phyloP scores from a whole-genome alignment of 768 basidiomycete species.

The Russula earlei region DNA sequence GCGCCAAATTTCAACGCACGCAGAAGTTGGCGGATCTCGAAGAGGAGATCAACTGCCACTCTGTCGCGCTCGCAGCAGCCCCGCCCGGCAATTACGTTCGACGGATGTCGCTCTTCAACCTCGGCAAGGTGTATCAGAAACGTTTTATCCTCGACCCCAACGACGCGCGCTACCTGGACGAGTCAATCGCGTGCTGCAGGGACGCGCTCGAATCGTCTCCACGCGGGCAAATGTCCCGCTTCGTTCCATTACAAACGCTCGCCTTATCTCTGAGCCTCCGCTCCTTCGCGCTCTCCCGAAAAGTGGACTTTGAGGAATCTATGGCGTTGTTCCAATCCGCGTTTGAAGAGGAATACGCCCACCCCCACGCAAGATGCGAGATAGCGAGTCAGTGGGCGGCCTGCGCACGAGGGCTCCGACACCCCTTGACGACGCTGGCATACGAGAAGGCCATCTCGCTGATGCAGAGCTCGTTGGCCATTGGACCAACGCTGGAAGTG shows the following conservation, averaged over 20 bases:
- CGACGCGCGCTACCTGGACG: neutral
- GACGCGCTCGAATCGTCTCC: conserved; percentile 1
- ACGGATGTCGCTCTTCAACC: neutral
- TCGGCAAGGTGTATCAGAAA: neutral
- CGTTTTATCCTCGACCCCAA: neutral
- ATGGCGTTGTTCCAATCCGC: conserved; percentile 1
- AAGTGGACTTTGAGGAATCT: neutral
- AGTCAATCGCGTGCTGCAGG: neutral
- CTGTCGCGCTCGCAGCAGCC: conserved; percentile 1
- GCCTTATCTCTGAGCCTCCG: neutral
- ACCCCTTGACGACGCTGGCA: neutral
- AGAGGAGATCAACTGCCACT: neutral
- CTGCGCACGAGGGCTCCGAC: neutral
- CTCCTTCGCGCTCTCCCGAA: neutral
- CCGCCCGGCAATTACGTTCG: neutral
- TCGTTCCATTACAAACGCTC: neutral
- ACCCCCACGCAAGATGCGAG: neutral
- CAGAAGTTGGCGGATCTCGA: neutral
- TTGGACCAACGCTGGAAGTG: neutral
- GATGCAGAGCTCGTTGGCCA: neutral
- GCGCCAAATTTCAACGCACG: neutral
- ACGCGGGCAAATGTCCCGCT: conserved; percentile 7
- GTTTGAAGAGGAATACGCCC: neutral
- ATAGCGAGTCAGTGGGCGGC: conserved; percentile 4
- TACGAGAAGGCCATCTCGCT: conserved; percentile 1